Evolutionary conservation across 108 stramenopile species (phyloP), one percentile per base, ranked within the genome.

Genomic region (Skeletonema tropicum): DNA sequence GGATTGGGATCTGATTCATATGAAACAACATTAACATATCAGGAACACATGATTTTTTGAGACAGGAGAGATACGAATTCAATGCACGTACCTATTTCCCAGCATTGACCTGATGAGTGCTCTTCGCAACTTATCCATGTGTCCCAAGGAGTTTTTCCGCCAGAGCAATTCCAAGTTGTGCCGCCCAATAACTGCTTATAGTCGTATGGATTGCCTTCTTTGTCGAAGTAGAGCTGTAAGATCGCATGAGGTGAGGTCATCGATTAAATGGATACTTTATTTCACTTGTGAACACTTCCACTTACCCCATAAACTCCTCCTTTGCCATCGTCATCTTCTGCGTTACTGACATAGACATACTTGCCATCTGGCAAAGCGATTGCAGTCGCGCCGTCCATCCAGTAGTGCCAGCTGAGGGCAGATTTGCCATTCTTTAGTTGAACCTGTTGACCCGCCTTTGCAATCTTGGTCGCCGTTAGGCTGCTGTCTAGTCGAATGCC

Each of bases 151-250:
- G 42, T 45, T 45, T 45, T 45, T 2, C 88, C 88, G 31, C 86
- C 86, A 8, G 71, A 66, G 64, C 88, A 89, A 35, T 86, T 87
- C 30, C 26, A 8, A 6, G 46, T 49, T 12, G 84, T 86, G 1
- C 74, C 66, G 1, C 36, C 61, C n/a, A 86, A 45, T 5, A 87
- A 12, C 36, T 19, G 25, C 29, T 74, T 42, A 41, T 89, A 89
- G 35, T 75, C 83, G 15, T 45, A 45, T 15, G 42, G 42, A 15
- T n/a, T 15, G 42, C 42, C 42, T n/a, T 45, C 15, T 14, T 45
- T 45, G 42, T 45, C 42, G 15, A 45, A 45, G 42, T 45, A 45
- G 42, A 45, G 42, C 42, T 45, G 42, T 10, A 45, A 15, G 42
- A 10, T 10, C 42, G 3, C n/a, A 45, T n/a, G 42, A n/a, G 15